Conservation (phyloP, 2,329 filamentous ascomycete genomes). For the Triangularia setosa region DNA sequence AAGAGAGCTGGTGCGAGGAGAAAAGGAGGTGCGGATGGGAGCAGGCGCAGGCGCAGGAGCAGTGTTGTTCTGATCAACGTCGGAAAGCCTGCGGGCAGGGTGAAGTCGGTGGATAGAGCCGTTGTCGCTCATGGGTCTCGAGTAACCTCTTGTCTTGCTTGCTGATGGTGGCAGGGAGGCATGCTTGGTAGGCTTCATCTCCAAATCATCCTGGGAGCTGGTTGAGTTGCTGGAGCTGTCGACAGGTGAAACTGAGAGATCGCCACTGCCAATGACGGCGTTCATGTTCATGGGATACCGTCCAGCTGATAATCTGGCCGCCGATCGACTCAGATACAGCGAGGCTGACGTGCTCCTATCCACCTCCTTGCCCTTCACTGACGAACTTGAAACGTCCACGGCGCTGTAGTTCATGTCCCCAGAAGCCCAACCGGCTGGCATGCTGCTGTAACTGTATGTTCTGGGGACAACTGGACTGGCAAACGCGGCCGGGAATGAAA, state of each 20-base stretch:
- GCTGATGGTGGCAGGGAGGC: constrained; percentile 4
- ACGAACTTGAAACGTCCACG: constrained; percentile 19
- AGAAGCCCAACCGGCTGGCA: constrained; percentile 33
- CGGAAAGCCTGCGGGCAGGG: constrained; percentile 24
- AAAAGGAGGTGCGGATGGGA: constrained; percentile 10
- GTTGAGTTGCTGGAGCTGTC: constrained; percentile 38
- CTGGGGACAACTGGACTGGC: constrained; percentile 39
- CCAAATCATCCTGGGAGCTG: constrained; percentile 39
- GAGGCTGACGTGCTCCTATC: constrained; percentile 33
- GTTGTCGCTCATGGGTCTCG: constrained; percentile 16
- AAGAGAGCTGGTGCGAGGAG: constrained; percentile 13
- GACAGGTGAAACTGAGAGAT: constrained; percentile 26
- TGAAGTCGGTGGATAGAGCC: constrained; percentile 27
- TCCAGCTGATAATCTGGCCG: constrained; percentile 35
- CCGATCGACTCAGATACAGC: constrained; percentile 35
- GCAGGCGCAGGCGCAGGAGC: neutral
- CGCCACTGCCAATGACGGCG: constrained; percentile 11
- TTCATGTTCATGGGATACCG: constrained; percentile 14
- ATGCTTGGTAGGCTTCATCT: constrained; percentile 33
- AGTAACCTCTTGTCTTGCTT: constrained; percentile 8
- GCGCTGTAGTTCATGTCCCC: constrained; percentile 32
- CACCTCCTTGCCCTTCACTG: constrained; percentile 43
- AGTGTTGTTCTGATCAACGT: constrained; percentile 15
- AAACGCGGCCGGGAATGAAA: constrained; percentile 43
- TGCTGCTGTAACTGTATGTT: constrained; percentile 42